phyloP scores from a whole-genome alignment of 1,284 basidiomycete species.

The Pyrrhoderma lamaoense region DNA sequence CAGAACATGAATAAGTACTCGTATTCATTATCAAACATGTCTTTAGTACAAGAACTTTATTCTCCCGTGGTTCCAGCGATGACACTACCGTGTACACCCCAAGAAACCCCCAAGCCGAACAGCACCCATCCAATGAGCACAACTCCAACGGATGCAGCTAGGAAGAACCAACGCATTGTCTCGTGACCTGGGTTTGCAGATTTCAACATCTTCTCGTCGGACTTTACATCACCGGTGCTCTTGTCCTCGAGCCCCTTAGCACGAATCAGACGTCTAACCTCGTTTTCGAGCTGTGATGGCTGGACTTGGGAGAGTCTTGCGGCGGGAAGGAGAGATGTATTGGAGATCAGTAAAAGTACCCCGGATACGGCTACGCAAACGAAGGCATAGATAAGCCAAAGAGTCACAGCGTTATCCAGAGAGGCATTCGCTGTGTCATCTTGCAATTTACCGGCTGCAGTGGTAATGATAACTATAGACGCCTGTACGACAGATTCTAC shows the following conservation, averaged over 20 bases:
- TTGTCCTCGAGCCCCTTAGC: conserved; percentile 20
- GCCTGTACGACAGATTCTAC: conserved; percentile 36
- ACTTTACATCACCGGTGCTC: conserved; percentile 14
- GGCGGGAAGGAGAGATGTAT: conserved; percentile 31
- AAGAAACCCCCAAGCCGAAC: conserved; percentile 37
- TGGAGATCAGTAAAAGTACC: conserved; percentile 30
- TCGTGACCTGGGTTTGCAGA: conserved; percentile 22
- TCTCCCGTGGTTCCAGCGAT: conserved; percentile 35
- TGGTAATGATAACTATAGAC: conserved; percentile 40
- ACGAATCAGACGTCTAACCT: conserved; percentile 29
- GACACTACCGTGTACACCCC: conserved; percentile 36
- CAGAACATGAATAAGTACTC: background rate
- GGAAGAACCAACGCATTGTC: conserved; percentile 25
- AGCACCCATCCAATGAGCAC: conserved; percentile 38
- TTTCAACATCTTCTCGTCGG: conserved; percentile 31
- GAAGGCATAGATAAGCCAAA: conserved; percentile 39
- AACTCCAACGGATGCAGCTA: conserved; percentile 26
- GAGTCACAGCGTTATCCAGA: conserved; percentile 34
- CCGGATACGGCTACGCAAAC: conserved; percentile 33
- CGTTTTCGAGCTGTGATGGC: conserved; percentile 27
- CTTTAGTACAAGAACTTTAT: conserved; percentile 18
- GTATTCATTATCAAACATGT: background rate
- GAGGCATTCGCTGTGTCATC: conserved; percentile 33
- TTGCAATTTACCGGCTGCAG: conserved; percentile 36
- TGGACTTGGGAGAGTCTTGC: conserved; percentile 35